Percentiles rank a stretch among this genome's conserved stretches.
Evolutionary conservation across 495 filamentous ascomycete genomes (phyloP).

Genomic region (Wilcoxina mikolae): DNA sequence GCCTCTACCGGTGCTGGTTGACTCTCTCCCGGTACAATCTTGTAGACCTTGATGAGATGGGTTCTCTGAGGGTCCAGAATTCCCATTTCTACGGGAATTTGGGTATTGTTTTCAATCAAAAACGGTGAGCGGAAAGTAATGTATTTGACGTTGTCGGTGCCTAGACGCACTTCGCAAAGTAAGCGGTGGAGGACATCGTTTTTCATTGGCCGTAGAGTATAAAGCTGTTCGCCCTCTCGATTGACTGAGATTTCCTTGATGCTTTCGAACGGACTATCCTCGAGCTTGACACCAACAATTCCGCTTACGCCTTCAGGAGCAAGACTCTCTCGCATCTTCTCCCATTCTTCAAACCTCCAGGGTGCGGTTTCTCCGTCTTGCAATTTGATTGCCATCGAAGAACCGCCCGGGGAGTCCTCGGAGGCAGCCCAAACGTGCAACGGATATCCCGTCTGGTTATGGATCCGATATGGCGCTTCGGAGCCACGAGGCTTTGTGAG

Average conservation of each 20-base stretch:
- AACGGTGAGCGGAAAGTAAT: conserved; percentile 91
- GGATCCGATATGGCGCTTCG: conserved; percentile 83
- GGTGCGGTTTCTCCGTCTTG: conserved; percentile 79
- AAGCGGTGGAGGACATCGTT: conserved; percentile 73
- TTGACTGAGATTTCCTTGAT: conserved; percentile 78
- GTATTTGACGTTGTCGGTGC: conserved; percentile 87
- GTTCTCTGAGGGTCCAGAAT: conserved; percentile 79
- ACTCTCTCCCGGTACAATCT: conserved; percentile 82
- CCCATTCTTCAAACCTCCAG: conserved; percentile 93
- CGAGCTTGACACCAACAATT: conserved; percentile 65
- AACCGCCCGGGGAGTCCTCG: conserved; percentile 42
- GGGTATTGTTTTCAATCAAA: conserved; percentile 93
- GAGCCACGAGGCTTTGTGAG: conserved; percentile 81
- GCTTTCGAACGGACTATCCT: conserved; percentile 84
- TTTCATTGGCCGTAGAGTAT: conserved; percentile 69
- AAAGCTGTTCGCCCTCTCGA: conserved; percentile 83
- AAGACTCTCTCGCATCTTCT: conserved; percentile 81
- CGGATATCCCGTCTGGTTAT: conserved; percentile 90
- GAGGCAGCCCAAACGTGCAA: conserved; percentile 67
- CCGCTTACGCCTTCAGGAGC: conserved; percentile 65
- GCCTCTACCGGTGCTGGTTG: conserved; percentile 86
- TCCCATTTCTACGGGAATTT: conserved; percentile 91
- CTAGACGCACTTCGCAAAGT: conserved; percentile 81
- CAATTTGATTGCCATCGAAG: conserved; percentile 57
- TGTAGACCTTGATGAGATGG: conserved; percentile 91